Evolutionary conservation across 1,284 basidiomycete genomes (phyloP).

Genomic region (Puccinia hordei): DNA sequence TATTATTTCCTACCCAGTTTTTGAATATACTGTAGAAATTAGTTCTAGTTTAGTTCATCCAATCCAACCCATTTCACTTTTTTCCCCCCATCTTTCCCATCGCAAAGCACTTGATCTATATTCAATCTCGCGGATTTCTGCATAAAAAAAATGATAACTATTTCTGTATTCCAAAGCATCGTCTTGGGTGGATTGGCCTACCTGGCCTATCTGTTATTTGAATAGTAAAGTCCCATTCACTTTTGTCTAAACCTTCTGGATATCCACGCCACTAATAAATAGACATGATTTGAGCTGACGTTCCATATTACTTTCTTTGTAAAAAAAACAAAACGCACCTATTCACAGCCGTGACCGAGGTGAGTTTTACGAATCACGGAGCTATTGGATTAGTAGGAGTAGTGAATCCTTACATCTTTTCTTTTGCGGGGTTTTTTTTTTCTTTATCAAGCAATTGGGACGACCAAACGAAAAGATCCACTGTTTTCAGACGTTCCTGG

Average conservation of each 20-base stretch:
- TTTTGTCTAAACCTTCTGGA: not conserved
- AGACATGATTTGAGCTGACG: not conserved
- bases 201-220: constrained; percentile 3
- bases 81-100: not conserved
- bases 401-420: not conserved
- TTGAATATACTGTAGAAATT: no score
- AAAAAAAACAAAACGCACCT: not conserved
- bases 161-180: not conserved
- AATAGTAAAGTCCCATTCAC: constrained; percentile 4
- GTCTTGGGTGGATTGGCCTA: not conserved
- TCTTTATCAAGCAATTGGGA: constrained; percentile 20
- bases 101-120: not conserved
- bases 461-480: constrained; percentile 8
- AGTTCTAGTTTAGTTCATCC: no score
- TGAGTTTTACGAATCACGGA: not conserved
- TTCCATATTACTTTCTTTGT: not conserved
- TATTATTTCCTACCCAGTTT: no score
- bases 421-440: no score
- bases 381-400: not conserved
- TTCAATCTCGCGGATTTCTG: not conserved
- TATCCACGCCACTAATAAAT: no score
- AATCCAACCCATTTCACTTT: not conserved
- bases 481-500: not conserved
- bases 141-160: constrained; percentile 13
- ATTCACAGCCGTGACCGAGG: constrained; percentile 13